Conservation (phyloP, 2,329 filamentous ascomycete species). For the Colletotrichum godetiae region DNA sequence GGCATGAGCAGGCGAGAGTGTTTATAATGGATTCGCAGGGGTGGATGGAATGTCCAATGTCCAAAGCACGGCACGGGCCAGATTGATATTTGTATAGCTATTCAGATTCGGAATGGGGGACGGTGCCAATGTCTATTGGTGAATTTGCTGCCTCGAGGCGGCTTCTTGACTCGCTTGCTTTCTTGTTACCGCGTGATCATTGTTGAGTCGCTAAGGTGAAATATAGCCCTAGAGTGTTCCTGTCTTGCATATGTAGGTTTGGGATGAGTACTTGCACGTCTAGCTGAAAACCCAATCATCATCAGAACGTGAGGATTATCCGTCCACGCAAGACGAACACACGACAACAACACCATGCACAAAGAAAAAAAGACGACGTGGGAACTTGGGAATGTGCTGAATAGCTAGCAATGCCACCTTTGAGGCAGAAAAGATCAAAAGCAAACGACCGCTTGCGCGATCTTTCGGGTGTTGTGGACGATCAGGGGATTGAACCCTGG, state of each 20-base stretch:
- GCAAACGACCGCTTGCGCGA: rapidly evolving
- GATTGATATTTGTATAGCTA: slow-evolving; percentile 21
- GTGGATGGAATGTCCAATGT: not conserved
- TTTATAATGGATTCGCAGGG: slow-evolving; percentile 36
- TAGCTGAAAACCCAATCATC: not conserved
- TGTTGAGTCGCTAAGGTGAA: not conserved
- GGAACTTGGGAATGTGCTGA: too few relatives aligned
- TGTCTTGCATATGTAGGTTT: too few relatives aligned
- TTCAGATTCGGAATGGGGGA: not conserved
- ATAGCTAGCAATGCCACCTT: too few relatives aligned
- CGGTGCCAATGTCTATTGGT: not conserved
- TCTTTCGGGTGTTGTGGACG: not conserved
- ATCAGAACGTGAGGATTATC: too few relatives aligned
- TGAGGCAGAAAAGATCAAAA: too few relatives aligned
- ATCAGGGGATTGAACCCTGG: slow-evolving; percentile 20
- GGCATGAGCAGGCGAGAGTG: slow-evolving; percentile 2
- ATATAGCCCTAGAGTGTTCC: not conserved
- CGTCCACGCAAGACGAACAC: too few relatives aligned
- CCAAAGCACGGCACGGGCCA: not conserved
- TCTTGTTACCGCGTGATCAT: not conserved
- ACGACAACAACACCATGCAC: too few relatives aligned
- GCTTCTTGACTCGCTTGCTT: not conserved
- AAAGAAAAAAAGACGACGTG: not conserved
- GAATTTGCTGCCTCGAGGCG: not conserved
- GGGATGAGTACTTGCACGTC: not conserved